A percentile compares a stretch with the other conserved stretches of the same genome.
Evolutionary conservation across 371 early-diverging fungal genomes (phyloP).

Genomic region (Mortierella sp.): DNA sequence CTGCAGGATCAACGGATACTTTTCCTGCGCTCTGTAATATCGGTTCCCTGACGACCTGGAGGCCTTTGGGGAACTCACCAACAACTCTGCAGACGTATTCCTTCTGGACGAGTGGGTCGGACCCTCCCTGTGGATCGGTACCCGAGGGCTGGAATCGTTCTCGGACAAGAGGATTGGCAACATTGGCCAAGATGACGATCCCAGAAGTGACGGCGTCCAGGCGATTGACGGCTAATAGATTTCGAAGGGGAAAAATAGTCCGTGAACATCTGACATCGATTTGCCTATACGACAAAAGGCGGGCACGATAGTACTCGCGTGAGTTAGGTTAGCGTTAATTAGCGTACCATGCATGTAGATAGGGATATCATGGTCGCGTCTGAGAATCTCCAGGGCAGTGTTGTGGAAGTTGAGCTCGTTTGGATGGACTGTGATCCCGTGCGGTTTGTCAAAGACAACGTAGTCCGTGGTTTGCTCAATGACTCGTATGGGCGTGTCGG

Average conservation of each 20-base stretch:
- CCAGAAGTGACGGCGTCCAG: slow-evolving; percentile 52
- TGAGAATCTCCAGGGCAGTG: slow-evolving; percentile 48
- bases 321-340: too few species aligned
- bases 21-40: slow-evolving; percentile 43
- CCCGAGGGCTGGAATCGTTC: slow-evolving; percentile 35
- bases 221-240: slow-evolving; percentile 46
- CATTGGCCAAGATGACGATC: slow-evolving; percentile 49
- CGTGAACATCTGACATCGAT: too few species aligned
- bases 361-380: slow-evolving; percentile 43
- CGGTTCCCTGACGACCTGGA: slow-evolving; percentile 36
- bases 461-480: slow-evolving; percentile 44
- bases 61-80: slow-evolving; percentile 39
- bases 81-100: slow-evolving; percentile 53
- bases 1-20: slow-evolving; percentile 30
- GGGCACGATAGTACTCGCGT: too few species aligned
- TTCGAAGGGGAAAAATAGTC: too few species aligned
- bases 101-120: slow-evolving; percentile 22
- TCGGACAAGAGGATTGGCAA: slow-evolving; percentile 29
- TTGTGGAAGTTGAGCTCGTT: slow-evolving; percentile 50
- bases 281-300: too few species aligned
- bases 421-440: slow-evolving; percentile 52
- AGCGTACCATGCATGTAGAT: slow-evolving; percentile 49
- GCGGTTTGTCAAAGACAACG: slow-evolving; percentile 49
- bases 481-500: slow-evolving; percentile 39
- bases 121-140: slow-evolving; percentile 7